Evolutionary conservation across 78 protist species (phyloP).

Genomic region (Dictyostelium capitatum): DNA sequence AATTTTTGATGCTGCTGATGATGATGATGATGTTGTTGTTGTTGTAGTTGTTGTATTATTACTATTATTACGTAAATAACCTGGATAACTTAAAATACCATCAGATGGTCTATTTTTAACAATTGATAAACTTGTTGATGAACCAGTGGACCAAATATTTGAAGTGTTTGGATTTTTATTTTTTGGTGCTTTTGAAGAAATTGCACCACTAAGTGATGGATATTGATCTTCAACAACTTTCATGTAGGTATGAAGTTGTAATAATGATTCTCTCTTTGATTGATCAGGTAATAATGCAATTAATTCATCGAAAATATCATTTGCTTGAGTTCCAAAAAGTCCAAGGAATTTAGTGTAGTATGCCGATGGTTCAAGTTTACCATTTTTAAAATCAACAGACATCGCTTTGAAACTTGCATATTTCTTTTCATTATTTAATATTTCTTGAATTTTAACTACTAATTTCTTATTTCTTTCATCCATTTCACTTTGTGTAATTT

Average conservation of each 20-base stretch:
- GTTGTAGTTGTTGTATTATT: not conserved
- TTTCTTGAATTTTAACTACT: conserved; percentile 11
- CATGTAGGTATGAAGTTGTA: conserved; percentile 62
- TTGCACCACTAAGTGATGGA: conserved; percentile 25
- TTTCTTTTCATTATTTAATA: conserved; percentile 38
- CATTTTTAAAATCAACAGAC: conserved; percentile 49
- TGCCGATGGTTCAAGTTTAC: conserved; percentile 26
- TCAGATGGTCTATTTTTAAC: conserved; percentile 47
- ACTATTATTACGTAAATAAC: not conserved
- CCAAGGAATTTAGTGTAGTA: conserved; percentile 55
- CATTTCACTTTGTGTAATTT: conserved; percentile 38
- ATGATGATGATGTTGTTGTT: not conserved
- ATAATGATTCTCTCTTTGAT: conserved; percentile 43
- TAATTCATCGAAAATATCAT: conserved; percentile 54
- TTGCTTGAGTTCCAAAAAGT: conserved; percentile 47
- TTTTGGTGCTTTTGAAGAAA: conserved; percentile 17
- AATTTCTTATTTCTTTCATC: conserved; percentile 51
- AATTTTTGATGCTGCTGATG: not conserved
- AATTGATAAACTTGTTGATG: conserved; percentile 11
- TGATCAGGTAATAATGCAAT: conserved; percentile 49
- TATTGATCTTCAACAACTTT: conserved; percentile 63
- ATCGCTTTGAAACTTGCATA: conserved; percentile 21
- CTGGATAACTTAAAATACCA: not conserved
- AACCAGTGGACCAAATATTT: conserved; percentile 39
- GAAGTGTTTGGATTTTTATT: not conserved